phyloP scores from a whole-genome alignment of 257 asterid genomes.

The Buddleja alternifolia region DNA sequence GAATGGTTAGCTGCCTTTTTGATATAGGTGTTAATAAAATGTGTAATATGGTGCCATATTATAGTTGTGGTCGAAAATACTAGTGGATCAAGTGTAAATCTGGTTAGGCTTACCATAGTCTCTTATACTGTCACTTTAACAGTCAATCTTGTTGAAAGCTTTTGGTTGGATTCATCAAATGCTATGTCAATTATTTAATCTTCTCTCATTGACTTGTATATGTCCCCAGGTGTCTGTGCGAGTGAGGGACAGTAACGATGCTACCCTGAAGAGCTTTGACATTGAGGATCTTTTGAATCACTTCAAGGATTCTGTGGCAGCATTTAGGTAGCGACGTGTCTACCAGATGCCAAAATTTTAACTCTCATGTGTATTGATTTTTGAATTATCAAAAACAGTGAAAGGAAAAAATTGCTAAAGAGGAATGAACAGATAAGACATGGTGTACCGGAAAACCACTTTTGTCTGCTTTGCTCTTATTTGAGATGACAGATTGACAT shows the following conservation, averaged over 20 bases:
- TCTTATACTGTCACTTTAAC: too few species aligned
- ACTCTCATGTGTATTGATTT: not conserved
- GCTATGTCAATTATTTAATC: not conserved
- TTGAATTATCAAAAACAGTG: not conserved
- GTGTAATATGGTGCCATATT: not conserved
- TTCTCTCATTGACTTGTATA: not conserved
- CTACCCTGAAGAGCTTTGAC: slow-evolving; percentile 50
- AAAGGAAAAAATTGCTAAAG: not conserved
- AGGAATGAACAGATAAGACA: not conserved
- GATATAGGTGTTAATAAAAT: not conserved
- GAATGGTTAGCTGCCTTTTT: not conserved
- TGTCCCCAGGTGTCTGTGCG: slow-evolving; percentile 70
- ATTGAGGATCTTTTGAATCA: slow-evolving; percentile 60
- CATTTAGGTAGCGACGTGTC: slow-evolving; percentile 49
- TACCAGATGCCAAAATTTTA: not conserved
- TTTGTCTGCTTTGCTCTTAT: not conserved
- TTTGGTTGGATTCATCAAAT: not conserved
- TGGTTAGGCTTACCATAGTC: not conserved
- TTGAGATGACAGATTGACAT: not conserved
- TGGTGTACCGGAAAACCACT: not conserved
- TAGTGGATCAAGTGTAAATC: too few species aligned
- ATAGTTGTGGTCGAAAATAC: not conserved
- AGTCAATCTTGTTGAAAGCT: not conserved
- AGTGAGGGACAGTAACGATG: slow-evolving; percentile 60
- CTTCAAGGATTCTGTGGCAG: slow-evolving; percentile 63